Percentiles rank a stretch among this genome's conserved stretches.
Evolutionary conservation across 2,329 filamentous ascomycete species (phyloP).

Genomic region (Cryoendolithus antarcticus): DNA sequence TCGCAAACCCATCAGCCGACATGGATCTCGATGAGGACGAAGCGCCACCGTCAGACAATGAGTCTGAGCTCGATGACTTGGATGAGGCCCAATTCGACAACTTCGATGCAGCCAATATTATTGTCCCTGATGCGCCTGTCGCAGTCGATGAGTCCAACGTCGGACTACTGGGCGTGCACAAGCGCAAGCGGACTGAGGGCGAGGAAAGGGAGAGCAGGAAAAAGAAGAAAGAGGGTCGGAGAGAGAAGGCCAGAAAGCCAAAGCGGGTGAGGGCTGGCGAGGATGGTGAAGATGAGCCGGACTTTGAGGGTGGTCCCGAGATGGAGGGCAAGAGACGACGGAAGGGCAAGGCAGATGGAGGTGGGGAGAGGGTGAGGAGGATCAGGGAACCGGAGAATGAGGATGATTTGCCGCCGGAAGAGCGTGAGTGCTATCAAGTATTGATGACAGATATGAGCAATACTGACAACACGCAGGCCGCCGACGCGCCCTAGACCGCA

Average conservation of each 20-base stretch:
- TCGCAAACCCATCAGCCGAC: constrained; percentile 31
- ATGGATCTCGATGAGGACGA: constrained; percentile 30
- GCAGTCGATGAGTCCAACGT: constrained; percentile 51
- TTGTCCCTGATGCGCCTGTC: constrained; percentile 41
- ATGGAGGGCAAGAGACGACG: constrained; percentile 42
- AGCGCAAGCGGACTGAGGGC: constrained; percentile 52
- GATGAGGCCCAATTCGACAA: constrained; percentile 54
- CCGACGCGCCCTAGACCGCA: constrained; percentile 69
- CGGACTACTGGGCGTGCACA: constrained; percentile 48
- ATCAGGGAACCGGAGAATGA: constrained; percentile 54
- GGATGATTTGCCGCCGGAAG: constrained; percentile 69
- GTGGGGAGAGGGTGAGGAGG: constrained; percentile 29
- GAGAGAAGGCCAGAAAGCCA: constrained; percentile 41
- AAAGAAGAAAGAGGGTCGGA: constrained; percentile 50
- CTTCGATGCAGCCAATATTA: constrained; percentile 47
- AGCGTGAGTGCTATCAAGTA: constrained; percentile 45
- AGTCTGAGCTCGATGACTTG: constrained; percentile 50
- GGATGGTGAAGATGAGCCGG: constrained; percentile 41
- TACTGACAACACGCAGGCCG: constrained; percentile 37
- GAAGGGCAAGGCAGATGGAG: constrained; percentile 27
- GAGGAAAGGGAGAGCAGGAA: constrained; percentile 46
- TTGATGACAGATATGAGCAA: neutral
- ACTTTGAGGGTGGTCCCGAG: constrained; percentile 39
- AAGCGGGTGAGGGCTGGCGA: constrained; percentile 36
- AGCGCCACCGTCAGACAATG: constrained; percentile 17